These are phyloP conservation scores for Pythium chondricola DNA, from an alignment of 352 stramenopile species.

Conservation along the genomic window DNA sequence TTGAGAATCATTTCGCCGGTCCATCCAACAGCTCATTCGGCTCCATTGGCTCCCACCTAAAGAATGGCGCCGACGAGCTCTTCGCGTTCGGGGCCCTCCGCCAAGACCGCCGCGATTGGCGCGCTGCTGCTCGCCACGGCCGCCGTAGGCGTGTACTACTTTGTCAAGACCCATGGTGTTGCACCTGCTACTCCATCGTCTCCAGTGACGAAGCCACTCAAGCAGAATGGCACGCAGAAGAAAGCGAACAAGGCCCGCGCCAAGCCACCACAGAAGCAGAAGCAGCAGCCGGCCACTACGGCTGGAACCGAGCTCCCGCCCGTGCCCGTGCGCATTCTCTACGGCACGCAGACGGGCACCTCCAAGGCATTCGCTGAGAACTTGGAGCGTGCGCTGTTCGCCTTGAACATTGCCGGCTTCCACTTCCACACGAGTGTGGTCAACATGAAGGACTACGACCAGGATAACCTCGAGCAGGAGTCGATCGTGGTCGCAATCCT, in stretches of 20 bases:
- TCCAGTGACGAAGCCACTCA: conserved; percentile 13
- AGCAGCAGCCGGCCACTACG: no score
- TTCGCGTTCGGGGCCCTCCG: background rate
- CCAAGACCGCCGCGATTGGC: conserved; percentile 28
- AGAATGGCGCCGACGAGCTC: conserved; percentile 6
- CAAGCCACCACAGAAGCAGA: conserved; percentile 8
- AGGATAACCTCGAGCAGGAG: conserved; percentile 88
- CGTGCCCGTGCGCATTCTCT: conserved; percentile 74
- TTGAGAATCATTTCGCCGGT: conserved; percentile 15
- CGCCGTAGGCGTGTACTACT: conserved; percentile 39
- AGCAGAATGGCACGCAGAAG: conserved; percentile 15
- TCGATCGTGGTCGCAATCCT: conserved; percentile 76
- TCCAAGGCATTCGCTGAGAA: conserved; percentile 73
- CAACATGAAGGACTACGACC: conserved; percentile 86
- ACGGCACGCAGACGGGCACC: conserved; percentile 80
- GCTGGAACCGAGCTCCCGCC: conserved; percentile 29
- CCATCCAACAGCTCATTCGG: conserved; percentile 1
- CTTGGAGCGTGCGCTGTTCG: conserved; percentile 74
- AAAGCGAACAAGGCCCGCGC: conserved; percentile 5
- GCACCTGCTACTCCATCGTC: no score
- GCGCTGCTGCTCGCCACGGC: conserved; percentile 42
- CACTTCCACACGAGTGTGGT: conserved; percentile 81
- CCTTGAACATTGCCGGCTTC: conserved; percentile 70
- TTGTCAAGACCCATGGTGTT: conserved; percentile 17
- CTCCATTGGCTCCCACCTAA: conserved; percentile 6